Base-by-base conservation (phyloP, 192 early-diverging fungal species). In the Rhizophlyctis rosea region DNA sequence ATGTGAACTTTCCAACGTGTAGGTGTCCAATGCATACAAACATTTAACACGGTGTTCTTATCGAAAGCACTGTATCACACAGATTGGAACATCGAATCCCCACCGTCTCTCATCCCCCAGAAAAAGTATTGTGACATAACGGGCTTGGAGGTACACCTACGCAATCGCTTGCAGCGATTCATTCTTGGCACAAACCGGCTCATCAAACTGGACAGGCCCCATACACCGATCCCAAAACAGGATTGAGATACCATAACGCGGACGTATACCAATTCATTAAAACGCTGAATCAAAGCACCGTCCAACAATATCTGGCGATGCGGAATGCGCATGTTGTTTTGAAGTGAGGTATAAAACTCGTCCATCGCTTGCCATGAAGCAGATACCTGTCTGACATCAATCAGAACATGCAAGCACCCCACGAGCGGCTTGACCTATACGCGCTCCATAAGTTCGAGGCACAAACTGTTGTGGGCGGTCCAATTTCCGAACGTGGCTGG, bases 111-210 rank as follows among this genome's bases (percentile, higher is more conserved):
- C 57, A 54, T 76, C 33, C 92, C 92, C 13, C 83, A 85, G 65
- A 91, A 91, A 74, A 92, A 92, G 65, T 94, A 94, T 75, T 94
- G 92, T 68, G 92, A 94, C 65, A 84, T 94, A 50, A 94, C 92
- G 4, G 92, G 92, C 21, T 72, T 94, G 39, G 88, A 90, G 74
- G 85, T 84, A 75, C 36, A 53, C 29, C 0, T n/a, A 47, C 11
- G 44, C 11, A 24, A 27, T 64, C 21, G 13, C 30, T 33, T 1
- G 24, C 21, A 25, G 24, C 3, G 25, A 5, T 16, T 3, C 24
- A 25, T 7, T 24, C 24, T 52, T 24, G 9, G 11, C 24, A 9
- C 25, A 7, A 7, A 35, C 2, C 2, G n/a, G 33, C 5, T n/a
- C 31, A 7, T 56, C 13, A n/a, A n/a, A n/a, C n/a, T 11, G 11